phyloP scores from a whole-genome alignment of 1,284 basidiomycete genomes.

The Heterobasidion occidentale region DNA sequence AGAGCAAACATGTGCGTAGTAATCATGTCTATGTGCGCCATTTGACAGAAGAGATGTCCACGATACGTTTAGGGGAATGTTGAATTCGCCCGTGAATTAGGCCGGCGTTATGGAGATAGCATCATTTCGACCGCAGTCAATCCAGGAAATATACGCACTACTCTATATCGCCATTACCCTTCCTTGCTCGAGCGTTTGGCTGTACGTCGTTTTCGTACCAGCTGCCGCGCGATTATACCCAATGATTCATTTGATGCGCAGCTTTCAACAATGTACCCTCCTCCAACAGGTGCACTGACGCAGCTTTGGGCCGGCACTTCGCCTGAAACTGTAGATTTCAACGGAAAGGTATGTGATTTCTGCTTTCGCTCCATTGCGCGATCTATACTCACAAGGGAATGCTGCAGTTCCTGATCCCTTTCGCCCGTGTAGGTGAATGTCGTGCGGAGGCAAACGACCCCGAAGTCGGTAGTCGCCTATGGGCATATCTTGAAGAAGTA shows the following conservation, averaged over 20 bases:
- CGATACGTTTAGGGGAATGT: slow-evolving; percentile 22
- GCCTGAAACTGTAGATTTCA: slow-evolving; percentile 15
- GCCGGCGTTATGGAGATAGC: slow-evolving; percentile 21
- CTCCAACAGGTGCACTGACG: slow-evolving; percentile 13
- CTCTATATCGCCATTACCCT: neutral
- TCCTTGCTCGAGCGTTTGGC: neutral
- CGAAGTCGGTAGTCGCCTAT: neutral
- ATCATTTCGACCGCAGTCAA: slow-evolving; percentile 18
- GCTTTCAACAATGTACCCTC: slow-evolving; percentile 7
- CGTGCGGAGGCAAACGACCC: neutral
- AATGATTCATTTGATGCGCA: neutral
- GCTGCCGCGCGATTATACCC: neutral
- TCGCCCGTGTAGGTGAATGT: neutral
- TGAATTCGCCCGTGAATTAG: slow-evolving; percentile 24
- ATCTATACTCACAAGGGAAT: neutral
- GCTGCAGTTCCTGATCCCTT: neutral
- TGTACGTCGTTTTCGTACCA: neutral
- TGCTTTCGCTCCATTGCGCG: neutral
- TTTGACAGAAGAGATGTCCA: neutral
- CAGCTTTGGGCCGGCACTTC: slow-evolving; percentile 22
- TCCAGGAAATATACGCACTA: slow-evolving; percentile 4
- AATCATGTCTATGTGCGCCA: neutral
- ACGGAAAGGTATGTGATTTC: slow-evolving; percentile 16
- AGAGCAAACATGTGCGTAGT: slow-evolving; percentile 31
- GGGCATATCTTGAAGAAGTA: slow-evolving; percentile 2